Evolutionary conservation across 805 yeast species (phyloP), one percentile per base, ranked within the genome.

Genomic region (Lachancea lanzarotensis): DNA sequence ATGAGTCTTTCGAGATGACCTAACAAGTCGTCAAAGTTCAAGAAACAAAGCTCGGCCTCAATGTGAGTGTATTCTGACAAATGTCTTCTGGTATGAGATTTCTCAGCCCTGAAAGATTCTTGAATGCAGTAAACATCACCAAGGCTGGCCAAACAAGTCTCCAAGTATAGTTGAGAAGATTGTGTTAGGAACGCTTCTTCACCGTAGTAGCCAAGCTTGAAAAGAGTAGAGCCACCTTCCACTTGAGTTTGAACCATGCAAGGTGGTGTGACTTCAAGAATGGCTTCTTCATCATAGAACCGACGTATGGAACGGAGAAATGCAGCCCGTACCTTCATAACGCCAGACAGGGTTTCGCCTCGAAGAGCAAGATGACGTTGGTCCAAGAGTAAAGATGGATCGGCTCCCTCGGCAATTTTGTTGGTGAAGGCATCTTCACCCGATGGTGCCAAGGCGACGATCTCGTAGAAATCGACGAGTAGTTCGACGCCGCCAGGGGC

Each of bases 231-330:
- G 44, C 99, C 99, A 66, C 99, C 98, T 72, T 93, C 99, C 48
- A 93, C 99, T 74, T 93, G 98, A 33, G 96, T 90, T 72, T 93
- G 98, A 45, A 93, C 99, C 98, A 93, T 93, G 71, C 98, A 90
- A 61, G 99, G 99, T 38, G 98, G 97, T 33, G 98, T 93, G 48
- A 95, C 96, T 74, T 93, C 99, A 27, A 79, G 70, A 42, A 90
- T 61, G 29, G 78, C 76, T 70, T 83, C 87, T 60, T 87, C 93
- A 19, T 65, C 72, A 63, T 76, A 91, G 47, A 84, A 84, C 54
- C 79, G 75, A 71, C 99, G 81, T 55, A 93, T 68, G 33, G 93
- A 69, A 42, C 72, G 71, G 57, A 93, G 70, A 45, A 89, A 75
- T 32, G 80, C 71, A 33, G 96, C 93, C 68, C 99, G 83, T 30